These are phyloP conservation scores for Scolecobasidium constrictum DNA, from an alignment of 2,329 filamentous ascomycete species.

Conservation along the genomic window DNA sequence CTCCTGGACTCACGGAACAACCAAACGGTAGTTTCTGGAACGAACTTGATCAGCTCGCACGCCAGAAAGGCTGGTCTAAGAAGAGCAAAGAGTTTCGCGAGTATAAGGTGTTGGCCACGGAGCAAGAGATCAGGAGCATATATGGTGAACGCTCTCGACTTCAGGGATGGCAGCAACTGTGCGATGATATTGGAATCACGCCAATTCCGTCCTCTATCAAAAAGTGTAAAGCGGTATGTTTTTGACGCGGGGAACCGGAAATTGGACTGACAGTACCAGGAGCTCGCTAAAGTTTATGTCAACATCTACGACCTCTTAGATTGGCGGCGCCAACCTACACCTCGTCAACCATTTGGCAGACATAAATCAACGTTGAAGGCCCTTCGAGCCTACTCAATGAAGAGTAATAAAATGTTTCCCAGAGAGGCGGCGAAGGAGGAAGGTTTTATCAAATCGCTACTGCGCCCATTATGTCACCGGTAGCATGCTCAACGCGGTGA, in stretches of 20 bases:
- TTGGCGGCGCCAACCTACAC: constrained; percentile 14
- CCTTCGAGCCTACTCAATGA: constrained; percentile 14
- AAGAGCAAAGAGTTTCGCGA: not conserved
- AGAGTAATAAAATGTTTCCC: constrained; percentile 13
- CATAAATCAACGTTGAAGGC: constrained; percentile 13
- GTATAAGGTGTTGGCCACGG: not conserved
- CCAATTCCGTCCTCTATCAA: constrained; percentile 15
- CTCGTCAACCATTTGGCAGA: constrained; percentile 12
- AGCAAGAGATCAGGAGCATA: constrained; percentile 14
- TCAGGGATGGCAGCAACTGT: constrained; percentile 18
- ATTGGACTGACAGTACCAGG: too few species aligned
- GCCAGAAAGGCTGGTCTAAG: constrained; percentile 10
- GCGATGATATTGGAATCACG: constrained; percentile 16
- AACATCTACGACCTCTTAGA: constrained; percentile 19
- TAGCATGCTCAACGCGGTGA: too few species aligned
- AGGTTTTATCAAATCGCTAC: constrained; percentile 15
- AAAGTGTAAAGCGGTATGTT: constrained; percentile 18
- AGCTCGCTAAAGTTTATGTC: constrained; percentile 17
- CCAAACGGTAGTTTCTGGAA: constrained; percentile 10
- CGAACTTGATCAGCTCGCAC: constrained; percentile 14
- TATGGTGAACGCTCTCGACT: constrained; percentile 15
- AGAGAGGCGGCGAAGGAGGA: constrained; percentile 16
- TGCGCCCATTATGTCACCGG: too few species aligned
- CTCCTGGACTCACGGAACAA: constrained; percentile 12
- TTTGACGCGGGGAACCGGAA: not conserved